Conservation (phyloP, 2,329 filamentous ascomycete species). For the Pestalotiopsis sp. region DNA sequence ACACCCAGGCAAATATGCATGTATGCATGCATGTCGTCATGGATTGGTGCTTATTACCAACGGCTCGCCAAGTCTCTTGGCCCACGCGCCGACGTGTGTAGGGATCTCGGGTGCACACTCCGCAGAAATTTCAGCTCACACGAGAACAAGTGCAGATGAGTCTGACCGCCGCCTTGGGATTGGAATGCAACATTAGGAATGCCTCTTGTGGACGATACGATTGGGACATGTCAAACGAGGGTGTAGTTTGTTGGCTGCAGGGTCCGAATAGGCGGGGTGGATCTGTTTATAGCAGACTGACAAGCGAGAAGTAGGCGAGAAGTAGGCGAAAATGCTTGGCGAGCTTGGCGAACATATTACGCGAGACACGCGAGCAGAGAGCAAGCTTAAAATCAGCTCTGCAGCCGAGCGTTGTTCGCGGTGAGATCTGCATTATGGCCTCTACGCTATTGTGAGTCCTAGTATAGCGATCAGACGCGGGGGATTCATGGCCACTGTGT, state of each 20-base stretch:
- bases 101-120: not conserved
- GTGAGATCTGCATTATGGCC: not conserved
- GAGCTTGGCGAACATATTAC: not conserved
- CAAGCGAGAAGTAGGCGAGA: not conserved
- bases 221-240: not conserved
- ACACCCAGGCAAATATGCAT: too few relatives aligned
- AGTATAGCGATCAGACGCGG: not conserved
- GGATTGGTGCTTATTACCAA: not conserved
- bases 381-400: not conserved
- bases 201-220: not conserved
- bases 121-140: not conserved
- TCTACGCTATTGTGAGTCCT: not conserved
- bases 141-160: not conserved
- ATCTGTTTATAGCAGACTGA: not conserved
- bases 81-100: not conserved
- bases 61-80: not conserved
- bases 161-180: not conserved
- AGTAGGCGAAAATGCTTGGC: not conserved
- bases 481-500: not conserved
- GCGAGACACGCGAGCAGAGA: too few relatives aligned
- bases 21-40: not conserved
- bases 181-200: not conserved
- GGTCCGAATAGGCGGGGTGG: not conserved
- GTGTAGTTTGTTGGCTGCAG: not conserved
- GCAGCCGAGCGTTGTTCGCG: not conserved